Evolutionary conservation across 345 rosid genomes (phyloP), one percentile per base, ranked within the genome.

Genomic region (Carallia brachiata): DNA sequence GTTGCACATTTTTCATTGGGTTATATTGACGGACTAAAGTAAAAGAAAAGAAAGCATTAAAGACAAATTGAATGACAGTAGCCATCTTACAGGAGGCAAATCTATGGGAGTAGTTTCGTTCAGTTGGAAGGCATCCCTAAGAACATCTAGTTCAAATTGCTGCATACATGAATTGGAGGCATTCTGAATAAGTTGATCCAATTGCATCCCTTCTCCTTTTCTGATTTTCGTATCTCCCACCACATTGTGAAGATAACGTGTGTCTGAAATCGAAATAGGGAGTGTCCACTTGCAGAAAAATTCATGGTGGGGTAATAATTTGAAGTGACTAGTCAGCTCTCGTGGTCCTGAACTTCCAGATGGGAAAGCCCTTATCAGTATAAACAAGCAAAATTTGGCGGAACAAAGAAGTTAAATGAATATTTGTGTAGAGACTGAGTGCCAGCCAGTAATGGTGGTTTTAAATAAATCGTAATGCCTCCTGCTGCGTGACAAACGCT

Each of bases 201-300:
- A 66, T 47, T 73, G 75, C 80, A 76, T 77, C 70, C 78, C 80
- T 69, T 80, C 83, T 54, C 60, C 80, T 66, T 80, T 80, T 58
- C 83, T 80, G n/a, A 80, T 80, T 73, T 80, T 80, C 6, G 70
- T 66, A 57, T 77, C 80, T 60, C 83, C 83, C 66, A 73, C 83
- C 47, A 76, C 78, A 76, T 70, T 70, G 59, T 70, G 72, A 64
- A 80, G 83, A 70, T 76, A 80, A 70, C 66, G 80, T 9, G 80
- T 66, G 48, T 76, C 83, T 28, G 78, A 63, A 68, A 76, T 64
- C 56, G 83, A 73, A 37, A 62, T 8, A 59, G 80, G 78, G 57
- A 73, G 78, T 66, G 83, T 59, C 48, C 61, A 59, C 67, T 80
- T 80, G 76, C 80, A 80, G 62, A 76, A 76, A 67, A 73, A 73